phyloP scores from a whole-genome alignment of 441 rosid genomes.

The Cnidoscolus chayamansa region DNA sequence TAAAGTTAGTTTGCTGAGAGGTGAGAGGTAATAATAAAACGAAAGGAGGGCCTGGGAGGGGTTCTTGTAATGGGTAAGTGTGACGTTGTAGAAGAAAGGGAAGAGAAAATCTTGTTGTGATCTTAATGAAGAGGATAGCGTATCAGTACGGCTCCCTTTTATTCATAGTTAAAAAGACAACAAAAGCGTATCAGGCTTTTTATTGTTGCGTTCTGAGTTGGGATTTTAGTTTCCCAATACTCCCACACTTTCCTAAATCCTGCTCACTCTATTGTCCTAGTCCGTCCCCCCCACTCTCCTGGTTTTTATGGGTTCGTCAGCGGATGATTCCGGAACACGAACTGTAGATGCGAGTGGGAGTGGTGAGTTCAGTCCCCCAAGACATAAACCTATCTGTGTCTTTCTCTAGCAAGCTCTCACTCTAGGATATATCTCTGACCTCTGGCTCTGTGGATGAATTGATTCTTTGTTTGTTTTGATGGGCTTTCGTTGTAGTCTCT shows the following conservation, averaged over 20 bases:
- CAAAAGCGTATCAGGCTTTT: conserved; percentile 21
- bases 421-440: too few species aligned
- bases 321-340: conserved; percentile 5
- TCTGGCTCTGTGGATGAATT: too few species aligned
- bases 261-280: conserved; percentile 1
- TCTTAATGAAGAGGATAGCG: conserved; percentile 43
- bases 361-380: conserved; percentile 16
- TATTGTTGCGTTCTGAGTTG: conserved; percentile 52
- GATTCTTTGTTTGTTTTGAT: too few species aligned
- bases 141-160: conserved; percentile 33
- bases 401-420: neutral
- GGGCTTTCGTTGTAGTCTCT: too few species aligned
- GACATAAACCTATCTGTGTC: neutral
- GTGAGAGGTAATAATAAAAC: too few species aligned
- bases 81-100: neutral
- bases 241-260: conserved; percentile 28
- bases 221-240: conserved; percentile 79
- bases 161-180: neutral
- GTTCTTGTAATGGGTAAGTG: neutral
- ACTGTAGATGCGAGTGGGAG: conserved; percentile 5
- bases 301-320: too few species aligned
- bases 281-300: conserved; percentile 18
- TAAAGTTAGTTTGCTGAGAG: neutral
- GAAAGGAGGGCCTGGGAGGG: neutral
- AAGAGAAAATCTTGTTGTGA: conserved; percentile 29